Conservation (phyloP, 2,329 filamentous ascomycete species). For the Hymenotorrendiella dingleyae region DNA sequence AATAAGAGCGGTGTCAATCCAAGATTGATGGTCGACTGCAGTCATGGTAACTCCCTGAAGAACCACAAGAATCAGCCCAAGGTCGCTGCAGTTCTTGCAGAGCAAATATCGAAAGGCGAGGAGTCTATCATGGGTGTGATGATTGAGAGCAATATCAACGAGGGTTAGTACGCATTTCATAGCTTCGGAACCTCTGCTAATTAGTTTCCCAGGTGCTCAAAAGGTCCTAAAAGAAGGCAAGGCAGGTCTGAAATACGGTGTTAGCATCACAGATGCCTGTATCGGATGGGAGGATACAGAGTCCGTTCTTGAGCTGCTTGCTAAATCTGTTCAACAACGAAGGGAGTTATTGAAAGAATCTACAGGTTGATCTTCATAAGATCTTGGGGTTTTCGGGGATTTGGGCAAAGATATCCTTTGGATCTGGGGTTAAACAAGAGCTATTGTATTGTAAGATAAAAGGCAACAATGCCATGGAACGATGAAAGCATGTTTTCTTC, state of each 20-base stretch:
- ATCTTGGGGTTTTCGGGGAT: not conserved
- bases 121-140: constrained; percentile 88
- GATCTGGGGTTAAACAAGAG: constrained; percentile 1
- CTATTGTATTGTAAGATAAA: constrained; percentile 3
- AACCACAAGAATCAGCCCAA: constrained; percentile 96
- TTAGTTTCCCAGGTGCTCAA: constrained; percentile 59
- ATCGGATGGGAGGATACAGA: constrained; percentile 92
- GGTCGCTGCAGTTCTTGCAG: constrained; percentile 74
- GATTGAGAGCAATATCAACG: constrained; percentile 97
- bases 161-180: constrained; percentile 48
- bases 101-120: constrained; percentile 82
- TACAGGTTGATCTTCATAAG: constrained; percentile 7
- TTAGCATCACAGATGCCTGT: constrained; percentile 96
- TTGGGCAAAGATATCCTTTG: not conserved
- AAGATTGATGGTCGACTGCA: constrained; percentile 95
- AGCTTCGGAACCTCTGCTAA: not conserved
- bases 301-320: constrained; percentile 68
- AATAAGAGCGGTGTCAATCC: constrained; percentile 66
- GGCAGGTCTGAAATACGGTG: constrained; percentile 79
- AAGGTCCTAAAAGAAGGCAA: constrained; percentile 88
- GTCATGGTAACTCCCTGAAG: constrained; percentile 93
- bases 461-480: not conserved
- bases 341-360: constrained; percentile 39
- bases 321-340: constrained; percentile 71
- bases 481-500: too few species aligned